Base-by-base conservation (phyloP, 139 green algal species). In the Asterochloris sp. region DNA sequence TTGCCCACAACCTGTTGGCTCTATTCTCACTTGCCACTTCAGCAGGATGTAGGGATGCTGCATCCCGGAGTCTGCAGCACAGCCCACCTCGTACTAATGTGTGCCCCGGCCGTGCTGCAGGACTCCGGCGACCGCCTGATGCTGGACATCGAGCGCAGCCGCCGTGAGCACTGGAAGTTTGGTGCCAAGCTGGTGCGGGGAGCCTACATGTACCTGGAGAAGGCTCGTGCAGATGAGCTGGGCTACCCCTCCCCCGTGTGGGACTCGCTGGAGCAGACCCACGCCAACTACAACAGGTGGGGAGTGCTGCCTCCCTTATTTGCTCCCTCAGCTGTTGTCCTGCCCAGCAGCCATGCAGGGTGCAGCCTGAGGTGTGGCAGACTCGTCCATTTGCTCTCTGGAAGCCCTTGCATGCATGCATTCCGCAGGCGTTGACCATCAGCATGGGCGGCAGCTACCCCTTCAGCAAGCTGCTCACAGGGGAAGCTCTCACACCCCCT, bases 131-230 rank as follows among this genome's bases (percentile, higher is more conserved):
- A 76, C 11, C 81, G 91, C 17, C 78, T 98, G 79, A 15, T 54
- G 0, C 78, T 88, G 11, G 92, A 98, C 88, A 85, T 97, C 74
- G 89, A 94, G 84, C 83, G 89, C 0, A 87, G 91, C 1, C 69
- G 81, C 73, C 79, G 89, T 68, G 71, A 89, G 71, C 81, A 84
- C 29, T 92, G 91, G 79, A 87, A 89, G 68, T 89, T 91, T 83
- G 89, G 85, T 9, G 89, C 86, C 76, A 96, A 96, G 87, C 89
- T 96, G 76, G 95, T 98, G 81, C 86, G 94, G 4, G 89, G 89
- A 19, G 90, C 91, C 0, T 93, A 94, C 88, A 92, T 95, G 89
- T 81, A 92, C 17, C 78, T 95, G 76, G 94, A 98, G 87, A 85
- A 91, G 4, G 28, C 80, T 62, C 89, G 87, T 54, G 95, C 95